Conservation (phyloP, 2,329 filamentous ascomycete species). For the Penicillium sp. region DNA sequence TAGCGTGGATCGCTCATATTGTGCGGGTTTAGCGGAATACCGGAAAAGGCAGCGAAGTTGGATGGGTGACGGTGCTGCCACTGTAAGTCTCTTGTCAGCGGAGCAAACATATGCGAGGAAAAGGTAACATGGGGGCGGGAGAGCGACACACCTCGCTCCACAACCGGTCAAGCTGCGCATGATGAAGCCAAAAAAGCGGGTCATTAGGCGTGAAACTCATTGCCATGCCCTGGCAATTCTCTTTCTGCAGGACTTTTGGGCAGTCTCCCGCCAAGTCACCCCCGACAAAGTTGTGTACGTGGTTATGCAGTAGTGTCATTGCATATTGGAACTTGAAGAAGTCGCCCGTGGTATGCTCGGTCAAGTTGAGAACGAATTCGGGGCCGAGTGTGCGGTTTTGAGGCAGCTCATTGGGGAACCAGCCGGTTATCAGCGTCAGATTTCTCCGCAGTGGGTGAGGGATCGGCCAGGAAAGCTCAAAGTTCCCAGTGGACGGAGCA, state of each 20-base stretch:
- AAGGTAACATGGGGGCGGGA: too few species aligned
- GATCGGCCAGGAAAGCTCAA: slow-evolving; percentile 1
- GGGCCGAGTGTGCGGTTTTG: background rate
- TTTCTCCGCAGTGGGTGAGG: background rate
- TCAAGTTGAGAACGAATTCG: background rate
- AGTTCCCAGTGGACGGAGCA: background rate
- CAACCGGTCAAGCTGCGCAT: slow-evolving; percentile 10
- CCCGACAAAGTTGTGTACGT: slow-evolving; percentile 3
- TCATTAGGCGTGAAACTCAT: slow-evolving; percentile 10
- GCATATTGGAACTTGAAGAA: background rate
- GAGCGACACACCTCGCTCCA: slow-evolving; percentile 2
- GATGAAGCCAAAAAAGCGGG: slow-evolving; percentile 12
- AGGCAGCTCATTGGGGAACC: background rate
- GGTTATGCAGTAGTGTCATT: slow-evolving; percentile 3
- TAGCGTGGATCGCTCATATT: slow-evolving; percentile 2
- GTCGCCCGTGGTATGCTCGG: slow-evolving; percentile 1
- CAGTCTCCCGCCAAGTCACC: slow-evolving; percentile 3
- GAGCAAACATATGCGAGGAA: too few species aligned
- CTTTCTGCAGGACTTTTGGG: background rate
- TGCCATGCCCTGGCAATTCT: slow-evolving; percentile 3
- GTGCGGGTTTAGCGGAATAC: background rate
- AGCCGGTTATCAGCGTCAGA: background rate
- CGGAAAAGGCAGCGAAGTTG: slow-evolving; percentile 1
- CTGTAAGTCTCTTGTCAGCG: background rate
- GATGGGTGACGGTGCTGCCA: slow-evolving; percentile 1